Base-by-base conservation (phyloP, 495 filamentous ascomycete species). In the Penicillium riverlandense region DNA sequence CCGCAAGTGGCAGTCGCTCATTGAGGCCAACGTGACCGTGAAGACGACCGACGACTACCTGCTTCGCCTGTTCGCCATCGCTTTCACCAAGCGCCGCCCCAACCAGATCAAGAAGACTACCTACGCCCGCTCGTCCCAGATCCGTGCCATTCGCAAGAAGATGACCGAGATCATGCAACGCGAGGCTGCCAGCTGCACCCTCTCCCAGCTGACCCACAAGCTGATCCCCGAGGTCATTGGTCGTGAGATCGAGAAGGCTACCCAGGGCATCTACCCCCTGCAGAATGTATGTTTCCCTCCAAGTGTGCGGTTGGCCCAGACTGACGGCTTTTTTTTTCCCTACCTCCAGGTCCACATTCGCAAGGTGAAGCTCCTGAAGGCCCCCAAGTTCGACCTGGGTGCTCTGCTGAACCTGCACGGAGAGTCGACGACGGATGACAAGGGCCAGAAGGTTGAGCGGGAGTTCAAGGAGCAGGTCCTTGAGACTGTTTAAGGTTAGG, bases 51-150 rank as follows among this genome's bases (percentile, higher is more conserved):
- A 98, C 64, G 91, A 98, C 67, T 97, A 98, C 77, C 90, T 97
- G 58, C 78, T 98, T 69, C 88, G 92, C 50, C 83, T 98, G 53
- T 98, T 98, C 74, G 86, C 85, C 66, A 97, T 98, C 59, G 92
- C 92, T 52, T 98, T 98, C 80, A 98, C 92, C 67, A 97, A 96
- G 86, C 78, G 87, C 66, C 80, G 92, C 58, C 89, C 90, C 51
- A 98, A 98, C 77, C 92, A 98, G 77, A 89, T 98, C 77, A 96
- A 96, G 85, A 97, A 96, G 84, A 98, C 92, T 56, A 97, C 94
- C 59, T 98, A 98, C 66, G 92, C 92, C 47, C 80, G 83, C 47
- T 86, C 87, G 55, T 96, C 91, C 45, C 92, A 98, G 72, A 96
- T 97, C 68, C 83, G 94, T 46, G 80, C 85, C 53, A 98, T 98